These are phyloP conservation scores for Calonectria fujianensis DNA, from an alignment of 2,329 filamentous ascomycete species.

Conservation along the genomic window DNA sequence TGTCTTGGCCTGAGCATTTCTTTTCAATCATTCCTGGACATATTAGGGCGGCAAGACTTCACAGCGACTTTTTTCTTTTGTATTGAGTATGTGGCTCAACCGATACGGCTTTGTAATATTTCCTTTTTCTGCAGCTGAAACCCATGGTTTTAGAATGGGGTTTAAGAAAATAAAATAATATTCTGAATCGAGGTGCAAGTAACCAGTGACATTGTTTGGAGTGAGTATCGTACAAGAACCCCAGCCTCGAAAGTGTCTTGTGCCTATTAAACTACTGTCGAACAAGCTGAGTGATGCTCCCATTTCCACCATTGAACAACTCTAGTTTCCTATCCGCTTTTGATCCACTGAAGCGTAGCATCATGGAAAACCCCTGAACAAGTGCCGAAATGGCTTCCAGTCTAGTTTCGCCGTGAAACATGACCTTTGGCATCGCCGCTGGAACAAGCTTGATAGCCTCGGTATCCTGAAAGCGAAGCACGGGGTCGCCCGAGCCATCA, in stretches of 20 bases:
- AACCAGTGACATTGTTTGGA: neutral
- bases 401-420: neutral
- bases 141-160: neutral
- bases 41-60: neutral
- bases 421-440: neutral
- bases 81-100: neutral
- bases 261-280: neutral
- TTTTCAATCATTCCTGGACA: neutral
- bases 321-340: neutral
- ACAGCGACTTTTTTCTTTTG: slow-evolving; percentile 1
- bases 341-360: neutral
- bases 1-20: neutral
- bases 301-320: slow-evolving; percentile 1
- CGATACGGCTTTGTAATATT: slow-evolving; percentile 22
- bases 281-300: neutral
- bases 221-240: rapidly evolving
- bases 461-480: neutral
- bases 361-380: neutral
- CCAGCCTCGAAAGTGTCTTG: neutral
- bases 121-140: slow-evolving; percentile 20
- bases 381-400: neutral
- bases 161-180: neutral
- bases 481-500: neutral
- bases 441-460: slow-evolving; percentile 1
- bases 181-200: neutral